phyloP scores from a whole-genome alignment of 139 green algal species.

The Nannochloris sp. region DNA sequence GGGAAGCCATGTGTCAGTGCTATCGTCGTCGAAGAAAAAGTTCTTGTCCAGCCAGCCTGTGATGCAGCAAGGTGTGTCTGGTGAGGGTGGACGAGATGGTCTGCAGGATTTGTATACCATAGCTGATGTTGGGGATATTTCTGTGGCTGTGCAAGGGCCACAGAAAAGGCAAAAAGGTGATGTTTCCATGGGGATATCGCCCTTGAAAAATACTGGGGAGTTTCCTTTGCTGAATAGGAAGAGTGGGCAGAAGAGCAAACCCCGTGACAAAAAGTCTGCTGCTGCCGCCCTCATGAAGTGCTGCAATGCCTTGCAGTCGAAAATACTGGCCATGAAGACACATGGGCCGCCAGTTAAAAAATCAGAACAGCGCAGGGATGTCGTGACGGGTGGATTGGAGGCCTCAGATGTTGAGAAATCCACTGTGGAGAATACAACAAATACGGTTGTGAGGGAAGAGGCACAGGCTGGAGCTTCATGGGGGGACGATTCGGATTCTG shows the following conservation, averaged over 20 bases:
- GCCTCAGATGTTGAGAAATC: no score
- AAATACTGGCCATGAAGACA: background rate
- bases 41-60: background rate
- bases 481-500: background rate
- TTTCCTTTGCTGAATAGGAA: background rate
- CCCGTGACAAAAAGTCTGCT: background rate
- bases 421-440: no score
- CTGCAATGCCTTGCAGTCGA: slow-evolving; percentile 1
- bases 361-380: background rate
- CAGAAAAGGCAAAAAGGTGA: no score
- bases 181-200: no score
- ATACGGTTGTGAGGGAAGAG: background rate
- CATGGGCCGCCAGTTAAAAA: background rate
- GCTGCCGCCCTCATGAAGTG: background rate
- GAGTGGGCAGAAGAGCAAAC: background rate
- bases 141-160: no score
- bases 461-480: background rate
- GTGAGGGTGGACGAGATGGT: background rate
- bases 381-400: no score
- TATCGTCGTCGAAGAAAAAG: background rate
- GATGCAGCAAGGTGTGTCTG: background rate
- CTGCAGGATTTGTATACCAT: background rate
- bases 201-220: no score
- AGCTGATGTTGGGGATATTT: background rate
- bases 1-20: background rate